Base-by-base conservation (phyloP, 208 protist species). In the Leishmania amazonensis region DNA sequence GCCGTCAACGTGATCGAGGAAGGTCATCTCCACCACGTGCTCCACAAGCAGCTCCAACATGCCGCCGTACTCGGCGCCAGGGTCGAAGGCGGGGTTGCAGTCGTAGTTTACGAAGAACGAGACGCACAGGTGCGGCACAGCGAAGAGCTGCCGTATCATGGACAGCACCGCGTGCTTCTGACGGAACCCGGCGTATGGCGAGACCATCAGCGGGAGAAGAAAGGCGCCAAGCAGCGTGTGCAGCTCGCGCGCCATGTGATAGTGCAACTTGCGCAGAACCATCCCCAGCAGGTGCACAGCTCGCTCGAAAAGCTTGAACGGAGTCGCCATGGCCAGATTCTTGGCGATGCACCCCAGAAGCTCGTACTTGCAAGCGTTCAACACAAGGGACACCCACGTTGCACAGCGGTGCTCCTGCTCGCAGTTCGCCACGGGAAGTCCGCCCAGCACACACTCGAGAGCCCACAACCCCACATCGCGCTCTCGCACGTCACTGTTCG, bases 31-130 rank as follows among this genome's bases (percentile, higher is more conserved):
- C 45, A 84, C 79, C 57, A 96, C 85, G 88, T 96, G 94, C 75
- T 93, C 88, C 49, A 96, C 83, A 47, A 97, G 76, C 47, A 93
- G 76, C 84, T 95, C 88, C n/a, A 96, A 76, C 91, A 96, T 91
- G 68, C 90, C 94, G 57, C 93, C 91, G 73, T 92, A 93, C 75
- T 89, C 80, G 1, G 82, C 89, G 31, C 76, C 88, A n/a, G 91
- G 75, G 80, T 96, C 95, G 85, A 96, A 95, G 67, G 80, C 80
- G 3, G 93, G 92, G 81, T 92, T 95, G 86, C 93, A 96, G 80
- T 97, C 95, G 80, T 96, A 96, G 83, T 97, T 97, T 62, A 96
- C 88, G 79, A 94, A 96, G 76, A 93, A 92, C 4, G 91, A 92
- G 38, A 97, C 85, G 78, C 91, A 86, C 7, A 97, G 76, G 79